Percentiles rank a stretch among this genome's conserved stretches.
Conservation (phyloP, 768 basidiomycete species). For the Flagelloscypha sp. region DNA sequence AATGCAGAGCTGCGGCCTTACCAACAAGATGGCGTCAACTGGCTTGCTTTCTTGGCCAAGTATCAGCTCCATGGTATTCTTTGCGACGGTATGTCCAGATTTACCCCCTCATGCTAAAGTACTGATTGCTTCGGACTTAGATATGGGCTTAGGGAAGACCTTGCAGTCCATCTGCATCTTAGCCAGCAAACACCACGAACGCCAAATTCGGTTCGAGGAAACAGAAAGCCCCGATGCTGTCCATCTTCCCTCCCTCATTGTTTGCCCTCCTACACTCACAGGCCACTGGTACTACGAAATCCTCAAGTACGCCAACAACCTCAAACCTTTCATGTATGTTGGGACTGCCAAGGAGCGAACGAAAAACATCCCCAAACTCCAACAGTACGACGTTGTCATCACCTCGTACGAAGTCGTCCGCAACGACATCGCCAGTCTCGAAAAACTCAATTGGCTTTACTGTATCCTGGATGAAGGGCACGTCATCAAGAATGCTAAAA, state of each 20-base stretch:
- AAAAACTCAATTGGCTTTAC: conserved; percentile 80
- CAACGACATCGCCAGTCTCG: conserved; percentile 78
- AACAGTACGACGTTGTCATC: conserved; percentile 81
- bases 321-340: conserved; percentile 81
- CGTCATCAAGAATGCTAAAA: conserved; percentile 97
- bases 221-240: conserved; percentile 67
- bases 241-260: conserved; percentile 87
- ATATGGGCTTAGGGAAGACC: conserved; percentile 99
- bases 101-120: background rate
- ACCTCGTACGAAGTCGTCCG: conserved; percentile 97
- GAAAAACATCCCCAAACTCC: conserved; percentile 54
- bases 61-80: conserved; percentile 97
- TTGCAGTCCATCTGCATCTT: conserved; percentile 96
- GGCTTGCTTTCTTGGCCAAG: conserved; percentile 96
- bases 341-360: conserved; percentile 80
- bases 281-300: conserved; percentile 99
- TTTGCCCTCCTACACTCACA: conserved; percentile 95
- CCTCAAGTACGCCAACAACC: conserved; percentile 79
- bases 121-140: conserved; percentile 29
- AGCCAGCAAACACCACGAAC: conserved; percentile 88
- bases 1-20: conserved; percentile 95
- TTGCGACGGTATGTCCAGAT: conserved; percentile 70
- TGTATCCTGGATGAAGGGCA: conserved; percentile 98
- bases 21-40: conserved; percentile 97
- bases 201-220: conserved; percentile 56